Conservation (phyloP, 371 early-diverging fungal species). For the Lichtheimia ornata region DNA sequence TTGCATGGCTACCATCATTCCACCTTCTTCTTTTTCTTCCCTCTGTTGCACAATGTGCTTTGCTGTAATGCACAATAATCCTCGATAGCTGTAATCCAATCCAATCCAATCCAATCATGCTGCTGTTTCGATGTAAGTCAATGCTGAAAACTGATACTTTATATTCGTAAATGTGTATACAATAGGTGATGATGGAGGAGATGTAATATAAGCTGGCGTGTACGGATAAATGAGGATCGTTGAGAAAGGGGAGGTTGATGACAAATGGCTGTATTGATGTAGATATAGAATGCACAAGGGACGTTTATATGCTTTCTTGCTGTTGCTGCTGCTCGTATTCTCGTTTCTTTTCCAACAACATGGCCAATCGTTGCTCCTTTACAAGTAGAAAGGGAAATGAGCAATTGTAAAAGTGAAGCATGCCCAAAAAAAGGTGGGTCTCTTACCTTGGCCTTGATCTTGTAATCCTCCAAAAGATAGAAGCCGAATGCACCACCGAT, state of each 20-base stretch:
- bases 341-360: slow-evolving; percentile 38
- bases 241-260: background rate
- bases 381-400: background rate
- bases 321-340: slow-evolving; percentile 29
- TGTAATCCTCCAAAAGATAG: slow-evolving; percentile 48
- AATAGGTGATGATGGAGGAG: no score
- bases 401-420: background rate
- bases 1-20: no score
- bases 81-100: no score
- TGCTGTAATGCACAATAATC: no score
- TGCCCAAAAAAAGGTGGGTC: background rate
- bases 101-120: no score
- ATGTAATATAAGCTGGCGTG: background rate
- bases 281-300: background rate
- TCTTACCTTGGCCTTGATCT: slow-evolving; percentile 45
- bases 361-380: slow-evolving; percentile 42
- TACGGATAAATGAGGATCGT: background rate
- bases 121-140: no score
- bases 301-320: slow-evolving; percentile 16
- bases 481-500: slow-evolving; percentile 50
- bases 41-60: no score
- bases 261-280: no score
- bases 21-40: no score
- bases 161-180: no score
- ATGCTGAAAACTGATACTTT: no score